Conservation (phyloP, 2,329 filamentous ascomycete species). For the Scytalidium lignicola region DNA sequence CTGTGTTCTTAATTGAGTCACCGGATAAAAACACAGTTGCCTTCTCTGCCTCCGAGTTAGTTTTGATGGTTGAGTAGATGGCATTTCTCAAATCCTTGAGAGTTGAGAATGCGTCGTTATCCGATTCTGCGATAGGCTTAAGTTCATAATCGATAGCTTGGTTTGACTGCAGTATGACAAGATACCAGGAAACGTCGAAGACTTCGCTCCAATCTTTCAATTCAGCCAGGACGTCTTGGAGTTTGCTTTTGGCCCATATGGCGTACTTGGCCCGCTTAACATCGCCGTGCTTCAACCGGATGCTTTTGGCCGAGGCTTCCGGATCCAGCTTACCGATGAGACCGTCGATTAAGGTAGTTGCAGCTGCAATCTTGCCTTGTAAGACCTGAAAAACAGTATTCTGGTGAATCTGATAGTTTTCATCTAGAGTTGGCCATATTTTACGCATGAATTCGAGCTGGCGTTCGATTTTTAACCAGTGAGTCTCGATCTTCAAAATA, state of each 20-base stretch:
- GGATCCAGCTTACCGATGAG: no score
- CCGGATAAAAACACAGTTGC: no score
- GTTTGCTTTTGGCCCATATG: background rate
- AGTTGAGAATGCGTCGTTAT: no score
- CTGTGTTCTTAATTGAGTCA: no score
- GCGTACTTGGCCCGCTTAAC: no score
- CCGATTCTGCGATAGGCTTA: background rate
- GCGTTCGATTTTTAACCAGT: conserved; percentile 1
- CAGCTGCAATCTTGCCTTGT: background rate
- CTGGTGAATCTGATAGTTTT: conserved; percentile 4
- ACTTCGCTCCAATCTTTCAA: conserved; percentile 2
- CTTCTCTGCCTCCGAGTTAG: no score
- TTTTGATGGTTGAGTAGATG: no score
- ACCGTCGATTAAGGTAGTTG: no score
- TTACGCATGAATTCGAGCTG: conserved; percentile 6
- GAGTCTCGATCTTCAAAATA: conserved; percentile 3
- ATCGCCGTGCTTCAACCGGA: no score
- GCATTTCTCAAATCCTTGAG: no score
- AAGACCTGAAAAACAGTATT: background rate
- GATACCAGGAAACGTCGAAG: conserved; percentile 6
- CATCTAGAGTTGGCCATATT: conserved; percentile 5
- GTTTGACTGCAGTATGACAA: conserved; percentile 4
- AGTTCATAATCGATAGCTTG: conserved; percentile 3
- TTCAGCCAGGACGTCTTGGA: background rate
- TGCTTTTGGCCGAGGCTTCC: no score